Conservation (phyloP, 2,329 filamentous ascomycete species). For the Allantophomopsis lycopodina region DNA sequence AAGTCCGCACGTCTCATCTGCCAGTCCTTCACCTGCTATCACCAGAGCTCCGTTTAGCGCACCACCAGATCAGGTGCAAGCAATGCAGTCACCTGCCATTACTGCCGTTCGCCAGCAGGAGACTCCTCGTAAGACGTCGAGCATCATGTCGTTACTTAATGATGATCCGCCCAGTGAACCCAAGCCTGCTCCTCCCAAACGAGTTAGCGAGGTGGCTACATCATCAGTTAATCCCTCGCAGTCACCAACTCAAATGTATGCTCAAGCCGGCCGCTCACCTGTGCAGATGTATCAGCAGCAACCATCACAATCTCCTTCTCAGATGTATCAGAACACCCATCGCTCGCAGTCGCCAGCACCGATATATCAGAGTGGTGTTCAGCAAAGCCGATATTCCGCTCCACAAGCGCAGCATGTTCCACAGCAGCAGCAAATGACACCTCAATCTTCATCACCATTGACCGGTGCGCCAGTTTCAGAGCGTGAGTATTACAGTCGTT, state of each 20-base stretch:
- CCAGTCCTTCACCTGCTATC: constrained; percentile 11
- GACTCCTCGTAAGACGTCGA: constrained; percentile 45
- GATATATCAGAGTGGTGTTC: constrained; percentile 12
- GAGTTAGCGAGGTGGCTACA: constrained; percentile 10
- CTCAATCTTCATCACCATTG: constrained; percentile 29
- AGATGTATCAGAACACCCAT: too few relatives aligned
- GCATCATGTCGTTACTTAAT: constrained; percentile 48
- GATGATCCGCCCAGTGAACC: constrained; percentile 34
- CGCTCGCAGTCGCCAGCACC: constrained; percentile 11
- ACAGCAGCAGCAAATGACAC: constrained; percentile 25
- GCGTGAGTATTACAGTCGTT: constrained; percentile 12
- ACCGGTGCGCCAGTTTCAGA: constrained; percentile 25
- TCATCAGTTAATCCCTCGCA: constrained; percentile 8
- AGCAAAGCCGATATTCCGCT: constrained; percentile 7
- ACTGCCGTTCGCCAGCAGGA: constrained; percentile 25
- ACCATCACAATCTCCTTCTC: constrained; percentile 10
- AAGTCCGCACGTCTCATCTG: constrained; percentile 8
- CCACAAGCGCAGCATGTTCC: constrained; percentile 14
- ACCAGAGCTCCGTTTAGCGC: constrained; percentile 12
- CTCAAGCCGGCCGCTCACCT: constrained; percentile 4
- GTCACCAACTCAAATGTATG: constrained; percentile 6
- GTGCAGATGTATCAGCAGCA: constrained; percentile 9
- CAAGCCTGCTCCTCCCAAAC: constrained; percentile 26
- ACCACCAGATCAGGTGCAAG: constrained; percentile 12
- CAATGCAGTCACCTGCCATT: constrained; percentile 14